Base-by-base conservation (phyloP, 495 filamentous ascomycete genomes). In the Bryoglossum gracile region DNA sequence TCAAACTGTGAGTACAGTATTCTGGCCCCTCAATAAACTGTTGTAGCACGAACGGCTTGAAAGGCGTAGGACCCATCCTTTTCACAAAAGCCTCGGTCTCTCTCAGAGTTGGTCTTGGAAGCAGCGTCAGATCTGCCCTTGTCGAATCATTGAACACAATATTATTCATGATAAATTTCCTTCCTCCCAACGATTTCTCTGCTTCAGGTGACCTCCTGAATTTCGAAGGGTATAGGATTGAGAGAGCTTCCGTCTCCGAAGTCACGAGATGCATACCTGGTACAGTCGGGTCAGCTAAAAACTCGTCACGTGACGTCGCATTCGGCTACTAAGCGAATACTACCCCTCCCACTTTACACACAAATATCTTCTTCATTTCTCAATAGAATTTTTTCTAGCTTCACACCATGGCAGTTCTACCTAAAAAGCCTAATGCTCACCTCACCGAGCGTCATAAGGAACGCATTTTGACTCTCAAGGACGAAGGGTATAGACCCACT, bases 1-100 rank as follows among this genome's bases (percentile, higher is more conserved):
- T 62, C 9, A 91, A 67, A 1, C 81, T 50, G 49, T 89, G 84
- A 0, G 84, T 83, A 54, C 78, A 80, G 61, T 83, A 87, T 61
- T 86, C 81, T 0, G 72, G 69, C 0, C 84, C 77, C 3, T 65
- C 58, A 26, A 80, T 74, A 55, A 74, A 83, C 54, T 88, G 76
- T 59, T 89, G 81, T 39, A 91, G 57, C 22, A 86, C 62, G 78
- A 81, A 87, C 0, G 83, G 82, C 3, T 59, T 66, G 1, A 74
- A 65, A 8, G 68, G 62, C 2, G 71, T 73, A 34, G 87, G 81
- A 10, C 68, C 56, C 3, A 87, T 66, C 22, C 66, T 55, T 32
- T 71, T 73, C 30, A 88, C 53, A 35, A 77, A 64, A 1, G 65
- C 55, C 46, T 72, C 71, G 0, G 82, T 87, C 49, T 74, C 68